phyloP scores from a whole-genome alignment of 1,284 basidiomycete genomes.

The Ustilago cynodontis region DNA sequence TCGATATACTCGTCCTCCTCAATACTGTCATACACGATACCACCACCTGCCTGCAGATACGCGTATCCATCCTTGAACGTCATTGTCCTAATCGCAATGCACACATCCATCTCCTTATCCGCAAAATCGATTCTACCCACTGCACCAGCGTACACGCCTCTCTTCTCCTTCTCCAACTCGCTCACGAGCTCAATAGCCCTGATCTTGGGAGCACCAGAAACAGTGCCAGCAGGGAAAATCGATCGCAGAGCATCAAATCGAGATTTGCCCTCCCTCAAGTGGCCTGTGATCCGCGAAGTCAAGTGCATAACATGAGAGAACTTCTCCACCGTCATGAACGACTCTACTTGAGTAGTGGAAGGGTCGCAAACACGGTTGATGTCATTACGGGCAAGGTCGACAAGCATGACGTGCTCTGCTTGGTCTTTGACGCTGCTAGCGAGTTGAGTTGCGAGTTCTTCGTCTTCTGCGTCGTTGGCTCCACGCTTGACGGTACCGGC shows the following conservation, averaged over 20 bases:
- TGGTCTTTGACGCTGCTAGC: conserved; percentile 90
- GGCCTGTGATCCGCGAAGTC: conserved; percentile 93
- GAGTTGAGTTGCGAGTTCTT: conserved; percentile 79
- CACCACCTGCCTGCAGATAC: conserved; percentile 92
- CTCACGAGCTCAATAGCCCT: conserved; percentile 95
- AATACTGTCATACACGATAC: conserved; percentile 96
- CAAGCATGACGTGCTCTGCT: conserved; percentile 99
- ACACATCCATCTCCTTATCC: conserved; percentile 94
- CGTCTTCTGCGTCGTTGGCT: conserved; percentile 79
- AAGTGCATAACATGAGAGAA: conserved; percentile 99
- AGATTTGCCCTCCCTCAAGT: conserved; percentile 83
- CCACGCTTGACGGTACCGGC: conserved; percentile 94
- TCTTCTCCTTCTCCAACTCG: conserved; percentile 86
- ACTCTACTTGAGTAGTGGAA: conserved; percentile 93
- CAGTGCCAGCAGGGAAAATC: conserved; percentile 98
- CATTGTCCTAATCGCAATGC: conserved; percentile 99
- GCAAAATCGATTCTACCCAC: conserved; percentile 98
- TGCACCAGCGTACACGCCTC: conserved; percentile 96
- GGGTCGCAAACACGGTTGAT: conserved; percentile 97
- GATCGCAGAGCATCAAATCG: conserved; percentile 98
- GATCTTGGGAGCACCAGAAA: conserved; percentile 99
- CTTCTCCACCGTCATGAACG: conserved; percentile 92
- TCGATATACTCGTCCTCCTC: conserved; percentile 97
- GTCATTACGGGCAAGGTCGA: conserved; percentile 98
- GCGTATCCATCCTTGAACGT: conserved; percentile 91